These are phyloP conservation scores for Botrytis tulipae DNA, from an alignment of 2,329 filamentous ascomycete genomes.

Conservation along the genomic window DNA sequence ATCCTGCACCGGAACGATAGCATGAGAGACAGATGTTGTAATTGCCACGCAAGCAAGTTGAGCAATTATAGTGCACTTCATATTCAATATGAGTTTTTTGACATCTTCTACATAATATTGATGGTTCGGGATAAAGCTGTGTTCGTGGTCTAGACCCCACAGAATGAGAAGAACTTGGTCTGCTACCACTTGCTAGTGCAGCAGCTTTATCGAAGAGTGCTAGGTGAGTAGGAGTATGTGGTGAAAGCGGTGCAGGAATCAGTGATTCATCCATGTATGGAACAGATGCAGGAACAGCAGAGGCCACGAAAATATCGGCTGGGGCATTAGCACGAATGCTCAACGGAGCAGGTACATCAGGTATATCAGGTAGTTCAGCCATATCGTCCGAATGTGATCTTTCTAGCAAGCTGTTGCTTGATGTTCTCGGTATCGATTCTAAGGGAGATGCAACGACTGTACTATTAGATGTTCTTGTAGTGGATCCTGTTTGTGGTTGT, in stretches of 20 bases:
- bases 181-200: conserved; percentile 35
- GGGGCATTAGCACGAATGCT: conserved; percentile 29
- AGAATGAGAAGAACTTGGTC: conserved; percentile 37
- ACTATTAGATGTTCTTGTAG: conserved; percentile 18
- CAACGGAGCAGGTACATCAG: conserved; percentile 16
- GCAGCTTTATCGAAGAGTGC: conserved; percentile 35
- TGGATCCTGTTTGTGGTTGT: conserved; percentile 12
- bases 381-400: background rate
- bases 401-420: conserved; percentile 1
- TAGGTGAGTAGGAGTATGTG: conserved; percentile 24
- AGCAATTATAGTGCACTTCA: conserved; percentile 81
- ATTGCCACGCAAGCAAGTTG: conserved; percentile 63
- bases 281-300: conserved; percentile 23
- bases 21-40: conserved; percentile 81
- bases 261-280: conserved; percentile 30
- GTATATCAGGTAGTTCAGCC: background rate
- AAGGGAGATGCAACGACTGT: conserved; percentile 15
- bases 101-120: conserved; percentile 72
- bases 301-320: conserved; percentile 28
- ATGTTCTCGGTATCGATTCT: conserved; percentile 21
- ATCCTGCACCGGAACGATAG: conserved; percentile 75
- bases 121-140: conserved; percentile 65
- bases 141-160: conserved; percentile 34
- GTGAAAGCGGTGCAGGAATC: conserved; percentile 37
- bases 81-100: conserved; percentile 73